Conservation (phyloP, 257 asterid genomes). For the Ilex asprella region DNA sequence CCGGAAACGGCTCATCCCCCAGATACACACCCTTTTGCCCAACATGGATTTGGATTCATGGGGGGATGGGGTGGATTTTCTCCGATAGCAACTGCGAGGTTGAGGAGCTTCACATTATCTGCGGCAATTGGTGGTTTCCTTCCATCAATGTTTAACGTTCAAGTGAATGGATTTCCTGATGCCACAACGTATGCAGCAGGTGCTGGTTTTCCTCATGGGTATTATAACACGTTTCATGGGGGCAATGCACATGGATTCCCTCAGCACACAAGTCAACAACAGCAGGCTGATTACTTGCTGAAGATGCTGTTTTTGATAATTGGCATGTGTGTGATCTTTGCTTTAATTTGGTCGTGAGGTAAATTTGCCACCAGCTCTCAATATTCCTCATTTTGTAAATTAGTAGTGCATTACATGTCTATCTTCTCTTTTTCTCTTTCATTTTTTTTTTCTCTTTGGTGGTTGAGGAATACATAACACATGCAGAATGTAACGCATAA, state of each 20-base stretch:
- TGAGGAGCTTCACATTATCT: constrained; percentile 1
- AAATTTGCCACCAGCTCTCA: no score
- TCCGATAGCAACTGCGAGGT: not conserved
- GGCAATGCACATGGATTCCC: constrained; percentile 1
- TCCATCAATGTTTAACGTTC: not conserved
- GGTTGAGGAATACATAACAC: no score
- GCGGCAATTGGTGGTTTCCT: constrained; percentile 1
- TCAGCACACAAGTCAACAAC: not conserved
- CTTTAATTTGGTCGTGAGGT: not conserved
- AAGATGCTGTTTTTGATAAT: not conserved
- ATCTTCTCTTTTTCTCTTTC: no score
- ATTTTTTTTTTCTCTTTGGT: no score
- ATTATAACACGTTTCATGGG: not conserved
- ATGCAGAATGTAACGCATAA: no score
- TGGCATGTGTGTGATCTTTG: not conserved
- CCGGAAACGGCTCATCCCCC: not conserved
- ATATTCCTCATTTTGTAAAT: no score
- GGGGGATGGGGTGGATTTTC: not conserved
- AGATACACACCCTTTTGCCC: not conserved
- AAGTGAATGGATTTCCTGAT: constrained; percentile 2
- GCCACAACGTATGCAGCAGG: not conserved
- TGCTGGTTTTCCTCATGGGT: not conserved
- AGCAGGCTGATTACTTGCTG: not conserved
- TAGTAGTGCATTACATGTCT: no score
- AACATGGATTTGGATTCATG: not conserved